Conservation (phyloP, 352 stramenopile genomes). For the Sclerospora graminicola region DNA sequence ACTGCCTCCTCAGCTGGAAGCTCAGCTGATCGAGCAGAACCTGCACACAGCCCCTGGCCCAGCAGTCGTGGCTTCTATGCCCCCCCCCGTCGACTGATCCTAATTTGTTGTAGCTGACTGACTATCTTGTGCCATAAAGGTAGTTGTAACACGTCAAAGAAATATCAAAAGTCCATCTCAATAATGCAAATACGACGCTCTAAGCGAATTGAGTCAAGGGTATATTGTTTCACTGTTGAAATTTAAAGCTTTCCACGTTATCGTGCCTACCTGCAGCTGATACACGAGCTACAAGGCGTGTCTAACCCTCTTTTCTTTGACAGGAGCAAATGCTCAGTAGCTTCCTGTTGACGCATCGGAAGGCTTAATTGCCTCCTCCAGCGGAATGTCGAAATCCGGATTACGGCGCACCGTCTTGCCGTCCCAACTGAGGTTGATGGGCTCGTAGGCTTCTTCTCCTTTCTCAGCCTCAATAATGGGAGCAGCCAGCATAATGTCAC, state of each 20-base stretch:
- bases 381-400: constrained; percentile 70
- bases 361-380: constrained; percentile 58
- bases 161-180: too few species aligned
- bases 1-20: constrained; percentile 22
- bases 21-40: constrained; percentile 27
- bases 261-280: constrained; percentile 1
- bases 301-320: background rate
- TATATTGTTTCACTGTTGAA: background rate
- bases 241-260: too few species aligned
- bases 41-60: constrained; percentile 13
- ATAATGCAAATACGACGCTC: constrained; percentile 5
- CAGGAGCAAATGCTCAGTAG: too few species aligned
- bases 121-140: background rate
- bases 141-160: constrained; percentile 10
- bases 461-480: constrained; percentile 63
- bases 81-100: constrained; percentile 2
- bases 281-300: background rate
- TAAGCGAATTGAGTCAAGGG: background rate
- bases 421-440: constrained; percentile 82
- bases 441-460: constrained; percentile 64
- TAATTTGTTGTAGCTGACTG: too few species aligned
- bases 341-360: constrained; percentile 13
- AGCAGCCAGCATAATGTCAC: constrained; percentile 57
- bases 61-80: constrained; percentile 14
- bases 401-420: constrained; percentile 70